Conservation (phyloP, 495 filamentous ascomycete species). For the Stereocaulon alpinum region DNA sequence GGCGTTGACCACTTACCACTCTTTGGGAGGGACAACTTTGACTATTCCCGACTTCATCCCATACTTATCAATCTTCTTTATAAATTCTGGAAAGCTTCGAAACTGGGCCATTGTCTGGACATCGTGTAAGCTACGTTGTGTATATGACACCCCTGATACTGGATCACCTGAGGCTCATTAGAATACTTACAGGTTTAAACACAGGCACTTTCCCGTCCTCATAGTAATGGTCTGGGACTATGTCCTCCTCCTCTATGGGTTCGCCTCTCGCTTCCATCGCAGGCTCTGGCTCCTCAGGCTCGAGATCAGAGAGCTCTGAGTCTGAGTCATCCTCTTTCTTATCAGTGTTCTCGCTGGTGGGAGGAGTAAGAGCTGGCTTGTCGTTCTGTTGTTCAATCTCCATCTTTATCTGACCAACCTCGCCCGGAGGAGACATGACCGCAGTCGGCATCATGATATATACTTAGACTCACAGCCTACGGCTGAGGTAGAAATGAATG, state of each 20-base stretch:
- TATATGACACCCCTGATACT: neutral
- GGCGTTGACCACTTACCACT: constrained; percentile 58
- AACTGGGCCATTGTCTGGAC: constrained; percentile 81
- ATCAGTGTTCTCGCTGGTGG: constrained; percentile 24
- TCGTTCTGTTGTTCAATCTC: constrained; percentile 14
- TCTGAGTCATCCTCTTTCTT: constrained; percentile 24
- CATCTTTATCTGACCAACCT: constrained; percentile 18
- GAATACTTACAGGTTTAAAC: constrained; percentile 68
- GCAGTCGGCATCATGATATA: constrained; percentile 8
- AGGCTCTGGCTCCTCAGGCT: constrained; percentile 27
- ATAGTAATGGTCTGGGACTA: constrained; percentile 78
- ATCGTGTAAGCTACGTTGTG: neutral
- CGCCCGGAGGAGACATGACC: constrained; percentile 19
- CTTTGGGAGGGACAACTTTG: constrained; percentile 86
- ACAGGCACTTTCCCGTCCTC: constrained; percentile 79
- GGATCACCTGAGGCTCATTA: neutral
- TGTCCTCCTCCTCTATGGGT: constrained; percentile 49
- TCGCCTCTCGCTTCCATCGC: constrained; percentile 18
- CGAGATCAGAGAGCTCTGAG: constrained; percentile 29
- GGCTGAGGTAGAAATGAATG: neutral
- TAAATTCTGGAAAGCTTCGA: constrained; percentile 76
- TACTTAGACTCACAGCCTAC: neutral
- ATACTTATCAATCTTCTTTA: constrained; percentile 80
- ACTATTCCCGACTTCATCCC: constrained; percentile 96
- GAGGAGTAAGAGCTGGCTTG: constrained; percentile 25